These are phyloP conservation scores for Grammothele lineata DNA, from an alignment of 768 basidiomycete species.

Conservation along the genomic window DNA sequence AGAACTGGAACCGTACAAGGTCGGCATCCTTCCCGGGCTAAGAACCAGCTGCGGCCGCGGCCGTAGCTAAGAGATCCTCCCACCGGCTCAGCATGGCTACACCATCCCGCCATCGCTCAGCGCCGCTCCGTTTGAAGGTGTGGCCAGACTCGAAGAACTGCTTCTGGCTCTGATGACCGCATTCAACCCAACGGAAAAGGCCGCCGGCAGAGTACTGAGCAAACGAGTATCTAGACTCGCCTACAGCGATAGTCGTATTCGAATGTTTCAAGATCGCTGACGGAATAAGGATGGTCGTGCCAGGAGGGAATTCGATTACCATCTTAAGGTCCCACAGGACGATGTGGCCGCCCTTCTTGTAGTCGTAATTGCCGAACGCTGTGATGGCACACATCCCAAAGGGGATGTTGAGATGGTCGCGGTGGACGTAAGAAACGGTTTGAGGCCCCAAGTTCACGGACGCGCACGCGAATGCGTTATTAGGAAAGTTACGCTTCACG, in stretches of 20 bases:
- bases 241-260: slow-evolving; percentile 6
- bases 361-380: slow-evolving; percentile 14
- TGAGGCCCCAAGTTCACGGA: slow-evolving; percentile 4
- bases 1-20: no score
- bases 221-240: slow-evolving; percentile 3
- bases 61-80: no score
- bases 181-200: slow-evolving; percentile 11
- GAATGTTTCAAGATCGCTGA: slow-evolving; percentile 16
- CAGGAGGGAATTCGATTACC: slow-evolving; percentile 22
- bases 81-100: no score
- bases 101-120: no score
- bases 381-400: slow-evolving; percentile 13
- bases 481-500: no score
- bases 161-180: no score
- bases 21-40: no score
- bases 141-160: no score
- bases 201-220: slow-evolving; percentile 7
- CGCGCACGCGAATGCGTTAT: not conserved
- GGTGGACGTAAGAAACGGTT: not conserved
- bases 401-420: slow-evolving; percentile 4
- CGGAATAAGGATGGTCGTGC: slow-evolving; percentile 16
- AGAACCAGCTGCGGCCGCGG: no score
- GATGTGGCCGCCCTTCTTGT: slow-evolving; percentile 15
- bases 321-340: slow-evolving; percentile 12
- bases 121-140: no score